These are phyloP conservation scores for Suhomyces bolitotheri DNA, from an alignment of 1,139 yeast genomes.

Conservation along the genomic window DNA sequence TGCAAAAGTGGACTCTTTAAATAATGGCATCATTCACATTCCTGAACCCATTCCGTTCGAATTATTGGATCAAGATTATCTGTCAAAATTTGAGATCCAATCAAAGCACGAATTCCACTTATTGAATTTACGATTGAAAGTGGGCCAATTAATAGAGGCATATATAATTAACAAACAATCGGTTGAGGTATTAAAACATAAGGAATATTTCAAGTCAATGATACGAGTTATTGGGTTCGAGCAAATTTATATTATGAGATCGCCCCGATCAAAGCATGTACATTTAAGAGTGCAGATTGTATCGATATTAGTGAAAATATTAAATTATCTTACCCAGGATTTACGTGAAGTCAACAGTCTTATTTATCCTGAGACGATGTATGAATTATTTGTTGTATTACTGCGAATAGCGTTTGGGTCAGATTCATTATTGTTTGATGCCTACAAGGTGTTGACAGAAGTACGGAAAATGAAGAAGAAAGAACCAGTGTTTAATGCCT, in stretches of 20 bases:
- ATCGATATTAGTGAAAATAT: slow-evolving; percentile 33
- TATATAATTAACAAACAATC: slow-evolving; percentile 35
- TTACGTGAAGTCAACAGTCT: slow-evolving; percentile 31
- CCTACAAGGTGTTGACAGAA: slow-evolving; percentile 32
- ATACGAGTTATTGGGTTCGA: slow-evolving; percentile 52
- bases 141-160: slow-evolving; percentile 48
- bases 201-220: slow-evolving; percentile 44
- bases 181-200: slow-evolving; percentile 33
- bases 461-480: slow-evolving; percentile 28
- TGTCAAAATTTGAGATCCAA: slow-evolving; percentile 19
- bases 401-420: slow-evolving; percentile 60
- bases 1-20: slow-evolving; percentile 23
- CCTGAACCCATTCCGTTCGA: slow-evolving; percentile 36
- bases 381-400: slow-evolving; percentile 52
- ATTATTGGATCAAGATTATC: slow-evolving; percentile 11
- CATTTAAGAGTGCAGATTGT: slow-evolving; percentile 46
- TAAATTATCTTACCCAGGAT: slow-evolving; percentile 37
- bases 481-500: slow-evolving; percentile 39
- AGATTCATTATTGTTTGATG: slow-evolving; percentile 39
- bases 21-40: slow-evolving; percentile 26
- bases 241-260: slow-evolving; percentile 47
- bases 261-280: slow-evolving; percentile 49
- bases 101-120: slow-evolving; percentile 47
- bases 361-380: slow-evolving; percentile 44
- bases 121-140: slow-evolving; percentile 38